A percentile compares a stretch with the other conserved stretches of the same genome.
Evolutionary conservation across 306 rosid genomes (phyloP).

Genomic region (Dalbergia cochinchinensis): DNA sequence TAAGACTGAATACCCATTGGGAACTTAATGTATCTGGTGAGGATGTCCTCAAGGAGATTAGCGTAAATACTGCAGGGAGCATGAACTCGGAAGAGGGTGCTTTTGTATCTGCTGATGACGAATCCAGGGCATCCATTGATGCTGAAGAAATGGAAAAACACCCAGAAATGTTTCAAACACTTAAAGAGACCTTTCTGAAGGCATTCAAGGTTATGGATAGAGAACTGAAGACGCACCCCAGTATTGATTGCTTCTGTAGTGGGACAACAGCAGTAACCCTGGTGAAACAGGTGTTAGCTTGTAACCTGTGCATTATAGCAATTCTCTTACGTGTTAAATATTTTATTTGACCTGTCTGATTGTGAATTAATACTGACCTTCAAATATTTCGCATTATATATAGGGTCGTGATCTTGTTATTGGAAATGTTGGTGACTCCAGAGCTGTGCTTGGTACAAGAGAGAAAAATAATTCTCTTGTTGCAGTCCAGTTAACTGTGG

Average conservation of each 20-base stretch:
- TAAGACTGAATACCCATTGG: conserved; percentile 89
- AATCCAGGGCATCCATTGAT: conserved; percentile 65
- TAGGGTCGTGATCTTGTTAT: conserved; percentile 87
- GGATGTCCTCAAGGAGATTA: conserved; percentile 78
- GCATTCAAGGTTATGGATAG: conserved; percentile 92
- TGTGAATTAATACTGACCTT: conserved; percentile 45
- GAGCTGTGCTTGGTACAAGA: conserved; percentile 94
- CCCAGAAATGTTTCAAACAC: conserved; percentile 77
- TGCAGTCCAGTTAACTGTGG: conserved; percentile 95
- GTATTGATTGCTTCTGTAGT: conserved; percentile 89
- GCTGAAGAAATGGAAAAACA: conserved; percentile 69
- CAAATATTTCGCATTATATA: conserved; percentile 41
- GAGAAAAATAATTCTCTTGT: conserved; percentile 68
- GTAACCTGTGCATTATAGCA: conserved; percentile 11
- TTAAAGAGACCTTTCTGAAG: conserved; percentile 84
- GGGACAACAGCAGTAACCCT: conserved; percentile 98
- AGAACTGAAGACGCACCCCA: conserved; percentile 79
- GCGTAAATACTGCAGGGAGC: conserved; percentile 68
- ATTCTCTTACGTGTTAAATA: neutral
- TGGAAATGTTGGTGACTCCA: conserved; percentile 96
- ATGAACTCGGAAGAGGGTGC: conserved; percentile 71
- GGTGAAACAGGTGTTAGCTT: conserved; percentile 79
- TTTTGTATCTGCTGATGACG: conserved; percentile 76
- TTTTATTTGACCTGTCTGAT: conserved; percentile 22
- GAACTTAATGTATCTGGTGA: conserved; percentile 65